Base-by-base conservation (phyloP, 495 filamentous ascomycete genomes). In the Xylaria scruposa region DNA sequence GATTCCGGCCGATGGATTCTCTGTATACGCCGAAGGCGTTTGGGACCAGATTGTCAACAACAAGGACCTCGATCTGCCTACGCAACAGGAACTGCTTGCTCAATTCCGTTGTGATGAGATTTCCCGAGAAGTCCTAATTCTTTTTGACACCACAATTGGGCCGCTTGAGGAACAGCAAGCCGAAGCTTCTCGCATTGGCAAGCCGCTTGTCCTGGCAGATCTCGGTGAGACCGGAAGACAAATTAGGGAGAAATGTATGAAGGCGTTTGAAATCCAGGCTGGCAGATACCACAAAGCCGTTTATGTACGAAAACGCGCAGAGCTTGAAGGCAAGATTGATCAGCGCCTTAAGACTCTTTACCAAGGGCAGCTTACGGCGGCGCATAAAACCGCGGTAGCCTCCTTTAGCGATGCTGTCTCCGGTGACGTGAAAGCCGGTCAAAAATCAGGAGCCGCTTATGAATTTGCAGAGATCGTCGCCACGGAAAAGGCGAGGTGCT, bases 41-140 rank as follows among this genome's bases (percentile, higher is more conserved):
- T 99, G 96, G 96, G 94, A 97, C 78, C 96, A 98, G 81, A 99
- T 99, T 75, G 94, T 97, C 75, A 92, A 94, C 82, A 99, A 99
- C 83, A 99, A 99, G 82, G 96, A 99, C 76, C 85, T 99, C 72
- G 96, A 99, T 83, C 82, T 99, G 42, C 96, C 96, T 19, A 98
- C 96, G 0, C 96, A 99, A 81, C 96, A 99, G 79, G 96, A 99
- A 77, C 84, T 99, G 58, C 89, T 99, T 62, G 96, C 96, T 3
- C 96, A 99, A 80, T 99, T 98, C 85, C 89, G 96, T 60, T 99
- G 96, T 78, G 96, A 99, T 78, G 96, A 99, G 85, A 99, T 99
- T 67, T 83, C 92, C 49, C 86, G 94, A 74, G 94, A 96, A 76
- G 94, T 96, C 0, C 85, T 97, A 61, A 86, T 95, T 40, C 86